Percentiles rank a stretch among this genome's conserved stretches.
phyloP scores from a whole-genome alignment of 2,329 filamentous ascomycete species.

The Fusarium chaquense region DNA sequence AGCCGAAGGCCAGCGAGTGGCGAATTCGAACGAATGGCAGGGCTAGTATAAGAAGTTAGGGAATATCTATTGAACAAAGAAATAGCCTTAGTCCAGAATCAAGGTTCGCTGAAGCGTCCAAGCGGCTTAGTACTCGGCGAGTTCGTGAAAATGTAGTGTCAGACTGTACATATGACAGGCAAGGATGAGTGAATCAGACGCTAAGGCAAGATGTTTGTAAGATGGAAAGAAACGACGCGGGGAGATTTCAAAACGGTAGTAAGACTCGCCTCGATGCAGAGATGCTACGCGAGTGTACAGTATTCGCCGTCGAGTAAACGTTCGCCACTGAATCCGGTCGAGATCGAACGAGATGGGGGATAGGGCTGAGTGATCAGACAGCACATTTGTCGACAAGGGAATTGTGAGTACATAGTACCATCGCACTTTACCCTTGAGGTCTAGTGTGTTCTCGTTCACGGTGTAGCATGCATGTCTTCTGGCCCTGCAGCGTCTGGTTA shows the following conservation, averaged over 20 bases:
- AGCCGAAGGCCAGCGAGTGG: constrained; percentile 10
- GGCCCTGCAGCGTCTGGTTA: constrained; percentile 25
- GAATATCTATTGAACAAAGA: constrained; percentile 26
- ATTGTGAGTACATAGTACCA: neutral
- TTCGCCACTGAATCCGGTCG: constrained; percentile 27
- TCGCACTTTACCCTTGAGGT: constrained; percentile 20
- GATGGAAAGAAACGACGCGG: constrained; percentile 4
- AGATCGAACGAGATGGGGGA: constrained; percentile 21
- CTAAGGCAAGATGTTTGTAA: constrained; percentile 8
- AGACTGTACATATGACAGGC: constrained; percentile 6
- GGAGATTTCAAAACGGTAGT: constrained; percentile 21
- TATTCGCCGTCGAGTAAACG: constrained; percentile 11
- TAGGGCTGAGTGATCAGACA: constrained; percentile 46
- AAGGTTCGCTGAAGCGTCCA: constrained; percentile 11
- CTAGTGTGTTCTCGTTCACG: constrained; percentile 10
- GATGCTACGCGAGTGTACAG: constrained; percentile 4
- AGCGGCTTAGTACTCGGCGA: constrained; percentile 12
- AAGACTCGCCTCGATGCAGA: constrained; percentile 17
- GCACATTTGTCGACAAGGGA: constrained; percentile 7
- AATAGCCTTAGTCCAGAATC: constrained; percentile 15
- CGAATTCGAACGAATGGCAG: constrained; percentile 4
- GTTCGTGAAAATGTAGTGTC: constrained; percentile 17
- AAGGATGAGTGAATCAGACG: constrained; percentile 14
- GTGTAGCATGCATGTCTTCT: constrained; percentile 31
- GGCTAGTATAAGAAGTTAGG: constrained; percentile 22